Evolutionary conservation across 2,329 filamentous ascomycete genomes (phyloP).

Genomic region (Epichloe hybrida): DNA sequence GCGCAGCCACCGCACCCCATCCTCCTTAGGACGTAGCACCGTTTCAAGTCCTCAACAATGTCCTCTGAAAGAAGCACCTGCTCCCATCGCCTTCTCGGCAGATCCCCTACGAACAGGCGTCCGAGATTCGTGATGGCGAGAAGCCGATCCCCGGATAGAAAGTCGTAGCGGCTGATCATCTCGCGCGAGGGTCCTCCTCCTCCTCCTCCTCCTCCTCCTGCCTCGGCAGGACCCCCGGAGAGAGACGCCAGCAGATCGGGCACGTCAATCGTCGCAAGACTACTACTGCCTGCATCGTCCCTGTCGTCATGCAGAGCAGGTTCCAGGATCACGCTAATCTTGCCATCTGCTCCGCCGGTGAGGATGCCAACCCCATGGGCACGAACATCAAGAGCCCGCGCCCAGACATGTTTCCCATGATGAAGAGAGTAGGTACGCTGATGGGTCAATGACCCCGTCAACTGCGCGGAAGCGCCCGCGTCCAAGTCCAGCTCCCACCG

Average conservation of each 20-base stretch:
- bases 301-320: not conserved
- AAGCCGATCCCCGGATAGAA: conserved; percentile 38
- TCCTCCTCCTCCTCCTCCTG: no score
- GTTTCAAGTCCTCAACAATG: conserved; percentile 25
- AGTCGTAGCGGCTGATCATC: conserved; percentile 49
- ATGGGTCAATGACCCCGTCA: conserved; percentile 30
- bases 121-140: conserved; percentile 49
- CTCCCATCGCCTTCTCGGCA: conserved; percentile 26
- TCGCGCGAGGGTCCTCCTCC: conserved; percentile 15
- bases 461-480: not conserved
- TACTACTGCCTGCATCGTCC: not conserved
- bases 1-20: conserved; percentile 22
- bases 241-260: conserved; percentile 17
- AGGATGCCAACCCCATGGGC: conserved; percentile 36
- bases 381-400: conserved; percentile 34
- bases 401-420: conserved; percentile 85
- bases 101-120: conserved; percentile 35
- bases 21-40: conserved; percentile 33
- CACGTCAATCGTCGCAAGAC: conserved; percentile 16
- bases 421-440: conserved; percentile 50
- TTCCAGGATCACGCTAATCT: conserved; percentile 36
- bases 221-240: conserved; percentile 3
- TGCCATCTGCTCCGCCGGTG: conserved; percentile 79
- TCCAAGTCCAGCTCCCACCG: conserved; percentile 40
- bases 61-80: conserved; percentile 23